Percentiles rank a stretch among this genome's conserved stretches.
Conservation (phyloP, 2,329 filamentous ascomycete species). For the Penicillium sp. region DNA sequence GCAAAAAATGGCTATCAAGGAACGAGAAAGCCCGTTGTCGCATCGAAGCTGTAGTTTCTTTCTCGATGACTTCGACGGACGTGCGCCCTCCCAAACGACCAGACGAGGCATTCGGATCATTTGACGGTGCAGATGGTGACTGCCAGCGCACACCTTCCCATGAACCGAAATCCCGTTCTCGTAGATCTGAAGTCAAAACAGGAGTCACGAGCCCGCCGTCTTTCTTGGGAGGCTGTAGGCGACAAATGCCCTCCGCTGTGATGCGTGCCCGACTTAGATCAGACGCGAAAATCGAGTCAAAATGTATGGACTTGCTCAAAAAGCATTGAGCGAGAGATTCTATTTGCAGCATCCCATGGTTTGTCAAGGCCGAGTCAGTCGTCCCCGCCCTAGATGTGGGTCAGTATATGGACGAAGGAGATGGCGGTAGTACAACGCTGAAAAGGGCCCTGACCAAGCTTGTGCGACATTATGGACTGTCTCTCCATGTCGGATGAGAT, state of each 20-base stretch:
- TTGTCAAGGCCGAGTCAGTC: constrained; percentile 78
- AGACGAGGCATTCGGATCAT: constrained; percentile 1
- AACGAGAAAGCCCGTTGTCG: constrained; percentile 66
- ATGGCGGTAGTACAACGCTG: neutral
- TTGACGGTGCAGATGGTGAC: constrained; percentile 21
- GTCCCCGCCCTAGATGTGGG: constrained; percentile 66
- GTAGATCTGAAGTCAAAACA: constrained; percentile 30
- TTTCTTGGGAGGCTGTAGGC: constrained; percentile 12
- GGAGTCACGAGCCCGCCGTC: constrained; percentile 11
- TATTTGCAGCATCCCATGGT: constrained; percentile 80
- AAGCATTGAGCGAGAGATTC: constrained; percentile 70
- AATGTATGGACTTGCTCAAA: constrained; percentile 64
- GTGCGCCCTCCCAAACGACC: neutral
- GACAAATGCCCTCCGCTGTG: constrained; percentile 38
- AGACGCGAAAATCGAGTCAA: constrained; percentile 75
- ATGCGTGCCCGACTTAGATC: constrained; percentile 72
- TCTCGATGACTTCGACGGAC: constrained; percentile 55
- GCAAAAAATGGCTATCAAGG: constrained; percentile 65
- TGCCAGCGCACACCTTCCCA: constrained; percentile 41
- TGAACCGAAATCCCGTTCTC: constrained; percentile 48
- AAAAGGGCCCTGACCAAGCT: constrained; percentile 62
- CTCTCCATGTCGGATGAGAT: constrained; percentile 85
- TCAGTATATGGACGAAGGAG: neutral
- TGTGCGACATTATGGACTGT: constrained; percentile 86
- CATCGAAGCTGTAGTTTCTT: constrained; percentile 73